phyloP scores from a whole-genome alignment of 2,329 filamentous ascomycete species.

The Colletotrichum simmondsii region DNA sequence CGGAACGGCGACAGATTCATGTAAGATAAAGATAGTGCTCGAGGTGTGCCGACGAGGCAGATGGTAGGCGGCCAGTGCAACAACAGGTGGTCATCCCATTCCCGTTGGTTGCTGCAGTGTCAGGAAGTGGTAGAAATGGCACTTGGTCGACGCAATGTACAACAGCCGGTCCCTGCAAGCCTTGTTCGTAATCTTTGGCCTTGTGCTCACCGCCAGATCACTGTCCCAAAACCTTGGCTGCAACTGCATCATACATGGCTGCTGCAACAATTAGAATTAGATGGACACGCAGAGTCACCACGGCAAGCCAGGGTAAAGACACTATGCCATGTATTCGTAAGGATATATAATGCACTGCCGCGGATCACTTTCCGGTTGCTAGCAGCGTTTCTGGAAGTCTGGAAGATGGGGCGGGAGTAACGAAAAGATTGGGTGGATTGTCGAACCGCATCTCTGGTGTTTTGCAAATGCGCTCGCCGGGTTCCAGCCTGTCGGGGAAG shows the following conservation, averaged over 20 bases:
- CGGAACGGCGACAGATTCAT: conserved; percentile 13
- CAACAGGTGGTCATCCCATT: background rate
- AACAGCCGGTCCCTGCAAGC: conserved; percentile 21
- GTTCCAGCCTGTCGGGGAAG: background rate
- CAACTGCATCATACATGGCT: conserved; percentile 22
- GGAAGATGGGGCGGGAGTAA: background rate
- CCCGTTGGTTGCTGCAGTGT: background rate
- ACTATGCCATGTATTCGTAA: background rate
- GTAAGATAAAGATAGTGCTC: conserved; percentile 17
- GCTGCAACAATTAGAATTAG: conserved; percentile 1
- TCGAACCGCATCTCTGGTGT: background rate
- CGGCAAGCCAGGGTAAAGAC: background rate
- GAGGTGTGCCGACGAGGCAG: background rate
- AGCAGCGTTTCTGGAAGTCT: background rate
- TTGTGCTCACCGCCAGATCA: conserved; percentile 27
- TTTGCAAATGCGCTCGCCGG: background rate
- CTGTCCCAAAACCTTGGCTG: conserved; percentile 25
- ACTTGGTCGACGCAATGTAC: conserved; percentile 12
- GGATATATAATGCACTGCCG: background rate
- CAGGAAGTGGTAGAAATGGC: background rate
- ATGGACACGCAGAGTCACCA: conserved; percentile 13
- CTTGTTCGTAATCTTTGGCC: conserved; percentile 14
- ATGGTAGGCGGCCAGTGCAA: background rate
- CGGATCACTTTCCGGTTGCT: conserved; percentile 7
- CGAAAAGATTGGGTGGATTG: background rate